These are phyloP conservation scores for Raffaelea ambrosiae DNA, from an alignment of 2,329 filamentous ascomycete species.

Conservation along the genomic window DNA sequence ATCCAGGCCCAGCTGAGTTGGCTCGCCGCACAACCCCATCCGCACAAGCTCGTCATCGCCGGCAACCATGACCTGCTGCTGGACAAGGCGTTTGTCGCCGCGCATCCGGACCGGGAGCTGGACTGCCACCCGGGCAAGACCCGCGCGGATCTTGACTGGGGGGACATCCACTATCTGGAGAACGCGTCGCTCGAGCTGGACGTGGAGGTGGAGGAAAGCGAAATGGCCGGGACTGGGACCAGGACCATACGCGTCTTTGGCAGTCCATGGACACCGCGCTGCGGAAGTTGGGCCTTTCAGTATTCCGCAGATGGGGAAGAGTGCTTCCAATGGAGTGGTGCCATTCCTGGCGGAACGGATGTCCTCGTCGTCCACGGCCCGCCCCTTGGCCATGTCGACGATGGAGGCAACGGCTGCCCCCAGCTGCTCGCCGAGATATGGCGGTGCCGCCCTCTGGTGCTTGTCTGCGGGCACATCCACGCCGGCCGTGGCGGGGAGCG, in stretches of 20 bases:
- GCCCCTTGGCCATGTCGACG: neutral
- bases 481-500: neutral
- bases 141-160: constrained; percentile 13
- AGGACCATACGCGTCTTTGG: constrained; percentile 12
- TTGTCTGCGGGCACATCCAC: constrained; percentile 3
- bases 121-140: constrained; percentile 5
- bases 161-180: constrained; percentile 14
- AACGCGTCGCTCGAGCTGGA: constrained; percentile 3
- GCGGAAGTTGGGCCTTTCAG: constrained; percentile 16
- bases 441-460: neutral
- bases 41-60: constrained; percentile 26
- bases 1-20: constrained; percentile 25
- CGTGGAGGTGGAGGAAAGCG: constrained; percentile 1
- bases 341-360: neutral
- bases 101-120: constrained; percentile 8
- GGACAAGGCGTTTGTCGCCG: constrained; percentile 2
- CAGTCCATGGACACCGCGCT: constrained; percentile 16
- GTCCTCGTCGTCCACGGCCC: neutral
- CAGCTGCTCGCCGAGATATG: neutral
- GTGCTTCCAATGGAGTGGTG: neutral
- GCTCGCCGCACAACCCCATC: constrained; percentile 23
- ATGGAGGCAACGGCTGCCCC: neutral
- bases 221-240: no score
- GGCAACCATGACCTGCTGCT: constrained; percentile 12
- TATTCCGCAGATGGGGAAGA: no score